Percentiles rank a stretch among this genome's conserved stretches.
Conservation (phyloP, 306 rosid species). For the Trifolium repens region DNA sequence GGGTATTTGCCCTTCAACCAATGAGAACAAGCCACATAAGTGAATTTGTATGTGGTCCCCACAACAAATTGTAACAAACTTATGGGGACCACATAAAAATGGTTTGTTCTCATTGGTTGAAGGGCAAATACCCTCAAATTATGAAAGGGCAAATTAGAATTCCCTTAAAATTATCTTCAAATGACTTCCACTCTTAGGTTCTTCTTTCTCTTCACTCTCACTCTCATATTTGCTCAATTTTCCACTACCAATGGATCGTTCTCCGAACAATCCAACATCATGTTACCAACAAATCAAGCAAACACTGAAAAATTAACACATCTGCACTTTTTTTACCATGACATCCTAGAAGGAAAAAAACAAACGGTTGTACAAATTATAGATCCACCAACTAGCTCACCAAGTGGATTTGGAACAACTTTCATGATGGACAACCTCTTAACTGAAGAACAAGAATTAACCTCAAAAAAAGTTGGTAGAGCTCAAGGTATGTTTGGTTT, state of each 20-base stretch:
- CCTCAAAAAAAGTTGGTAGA: slow-evolving; percentile 35
- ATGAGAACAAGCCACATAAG: too few relatives aligned
- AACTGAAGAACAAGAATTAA: slow-evolving; percentile 11
- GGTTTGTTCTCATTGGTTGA: too few relatives aligned
- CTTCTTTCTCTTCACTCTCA: slow-evolving; percentile 3
- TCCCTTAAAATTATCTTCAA: background rate
- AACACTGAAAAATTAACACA: slow-evolving; percentile 24
- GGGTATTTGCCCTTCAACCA: too few relatives aligned
- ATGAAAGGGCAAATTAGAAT: too few relatives aligned
- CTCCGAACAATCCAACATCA: slow-evolving; percentile 39
- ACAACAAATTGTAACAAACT: too few relatives aligned
- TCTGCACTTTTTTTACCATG: slow-evolving; percentile 43
- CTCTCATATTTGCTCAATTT: background rate
- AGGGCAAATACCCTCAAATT: too few relatives aligned
- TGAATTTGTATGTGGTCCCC: too few relatives aligned
- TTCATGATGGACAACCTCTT: slow-evolving; percentile 43
- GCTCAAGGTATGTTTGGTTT: slow-evolving; percentile 41
- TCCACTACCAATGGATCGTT: slow-evolving; percentile 2
- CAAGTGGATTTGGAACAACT: slow-evolving; percentile 20
- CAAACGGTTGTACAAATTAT: slow-evolving; percentile 30
- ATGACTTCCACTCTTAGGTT: background rate
- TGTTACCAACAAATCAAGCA: slow-evolving; percentile 28
- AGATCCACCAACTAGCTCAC: background rate
- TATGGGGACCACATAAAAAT: too few relatives aligned
- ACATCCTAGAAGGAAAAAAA: slow-evolving; percentile 31